Evolutionary conservation across 257 asterid genomes (phyloP), one percentile per base, ranked within the genome.

Genomic region (Primulina eburnea): DNA sequence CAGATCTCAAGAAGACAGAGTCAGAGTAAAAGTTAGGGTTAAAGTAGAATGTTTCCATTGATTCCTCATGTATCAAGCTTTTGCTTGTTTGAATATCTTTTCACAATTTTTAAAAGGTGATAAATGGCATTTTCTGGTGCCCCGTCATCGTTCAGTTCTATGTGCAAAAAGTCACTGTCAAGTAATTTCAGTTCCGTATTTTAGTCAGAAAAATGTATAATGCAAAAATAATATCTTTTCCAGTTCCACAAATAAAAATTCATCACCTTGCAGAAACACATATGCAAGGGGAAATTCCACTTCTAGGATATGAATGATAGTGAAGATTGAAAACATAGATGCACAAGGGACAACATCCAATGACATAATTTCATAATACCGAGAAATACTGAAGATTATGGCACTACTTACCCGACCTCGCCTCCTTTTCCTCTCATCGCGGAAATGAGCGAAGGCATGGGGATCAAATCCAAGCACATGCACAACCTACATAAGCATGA

Each of bases 391-490:
- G 24, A 21, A 18, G 40, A 52, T 17, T 56, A 68, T 21, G n/a
- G 52, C 67, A 76, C 34, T 8, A 75, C 71, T 74, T 81, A 92
- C 98, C 91, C 76, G 87, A 67, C 58, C 76, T 61, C 96, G 95
- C 82, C 98, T 86, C 76, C 91, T 82, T 81, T 92, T 92, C 73
- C 95, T 88, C 81, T 92, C 97, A 81, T 92, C 96, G 60, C 97
- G 93, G 77, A 92, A 92, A 82, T 92, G 97, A 63, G 96, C 88
- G 67, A 92, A 92, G 72, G 97, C 97, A 78, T 92, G 97, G 32
- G 97, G 97, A 82, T 92, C 97, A 79, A 92, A 92, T 71, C 97
- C 97, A 68, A 92, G 96, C 68, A 92, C 97, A 53, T 92, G 98
- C 96, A 92, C 90, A 50, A 90, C 97, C 97, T 90, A 76, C 32